Evolutionary conservation across 495 filamentous ascomycete species (phyloP), one percentile per base, ranked within the genome.

Genomic region (Penicillium salamii): DNA sequence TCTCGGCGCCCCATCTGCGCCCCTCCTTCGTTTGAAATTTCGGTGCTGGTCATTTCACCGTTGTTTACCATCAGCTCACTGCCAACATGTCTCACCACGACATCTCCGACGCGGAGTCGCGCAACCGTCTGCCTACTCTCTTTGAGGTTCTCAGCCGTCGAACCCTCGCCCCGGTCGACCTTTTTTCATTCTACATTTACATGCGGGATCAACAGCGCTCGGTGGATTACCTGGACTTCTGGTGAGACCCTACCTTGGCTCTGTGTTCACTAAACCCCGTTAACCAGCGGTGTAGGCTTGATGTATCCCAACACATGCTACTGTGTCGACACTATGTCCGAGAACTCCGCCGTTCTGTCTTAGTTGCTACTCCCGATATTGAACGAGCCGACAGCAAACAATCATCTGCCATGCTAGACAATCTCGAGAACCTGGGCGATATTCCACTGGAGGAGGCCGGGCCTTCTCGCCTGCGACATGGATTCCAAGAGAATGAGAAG

Each of bases 121-220:
- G 93, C 43, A 93, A 95, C 62, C 82, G 93, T 31, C 80, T 99
- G 9, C 93, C 93, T 14, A 97, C 88, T 0, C 83, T 97, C 32
- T 95, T 93, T 64, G 93, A 99, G 66, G 93, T 97, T 31, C 77
- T 99, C 31, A 95, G 90, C 58, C 83, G 95, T 43, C 82, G 88
- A 36, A 99, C 93, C 2, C 77, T 91, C 15, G 85, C 95, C 36
- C 93, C 93, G 0, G 92, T 97, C 31, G 95, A 97, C 65, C 80
- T 99, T 9, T 97, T 93, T 74, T 96, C 91, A 2, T 97, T 97
- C 77, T 97, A 97, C 76, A 97, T 99, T 59, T 99, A 95, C 70
- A 99, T 99, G 93, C 81, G 93, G 48, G 95, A 99, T 66, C 91
- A 97, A 71, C 91, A 97, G 64, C 82, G 92, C 64, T 96, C 92